Conservation (phyloP, 2,329 filamentous ascomycete genomes). For the Xylariaceae sp. region DNA sequence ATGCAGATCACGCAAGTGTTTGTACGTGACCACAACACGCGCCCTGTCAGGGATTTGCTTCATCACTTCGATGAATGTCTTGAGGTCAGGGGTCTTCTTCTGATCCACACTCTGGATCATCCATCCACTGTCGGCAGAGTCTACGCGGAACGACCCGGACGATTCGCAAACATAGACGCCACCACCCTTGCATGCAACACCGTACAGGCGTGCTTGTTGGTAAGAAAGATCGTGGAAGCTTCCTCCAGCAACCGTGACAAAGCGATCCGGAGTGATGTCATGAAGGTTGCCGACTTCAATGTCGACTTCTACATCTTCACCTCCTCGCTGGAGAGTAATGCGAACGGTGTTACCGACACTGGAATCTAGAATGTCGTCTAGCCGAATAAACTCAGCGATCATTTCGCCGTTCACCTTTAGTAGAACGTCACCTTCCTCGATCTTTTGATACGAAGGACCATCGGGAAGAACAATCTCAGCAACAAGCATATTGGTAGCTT, state of each 20-base stretch:
- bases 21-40: conserved; percentile 90
- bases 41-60: conserved; percentile 77
- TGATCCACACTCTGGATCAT: conserved; percentile 90
- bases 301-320: conserved; percentile 80
- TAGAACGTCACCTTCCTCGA: conserved; percentile 91
- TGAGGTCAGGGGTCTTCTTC: conserved; percentile 80
- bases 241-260: conserved; percentile 87
- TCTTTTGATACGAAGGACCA: conserved; percentile 79
- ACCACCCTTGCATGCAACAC: conserved; percentile 76
- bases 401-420: conserved; percentile 91
- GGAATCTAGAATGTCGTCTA: conserved; percentile 89
- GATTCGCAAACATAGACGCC: conserved; percentile 89
- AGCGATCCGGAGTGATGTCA: conserved; percentile 90
- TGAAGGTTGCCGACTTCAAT: conserved; percentile 86
- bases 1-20: conserved; percentile 90
- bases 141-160: conserved; percentile 90
- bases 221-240: conserved; percentile 97
- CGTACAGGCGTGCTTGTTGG: conserved; percentile 93
- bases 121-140: conserved; percentile 88
- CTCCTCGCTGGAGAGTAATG: conserved; percentile 82
- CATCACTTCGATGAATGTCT: conserved; percentile 88
- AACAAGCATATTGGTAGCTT: conserved; percentile 94
- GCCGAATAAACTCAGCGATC: conserved; percentile 84
- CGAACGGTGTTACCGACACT: conserved; percentile 76
- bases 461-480: conserved; percentile 91